Evolutionary conservation across 306 rosid genomes (phyloP).

Genomic region (Vigna trinervia): DNA sequence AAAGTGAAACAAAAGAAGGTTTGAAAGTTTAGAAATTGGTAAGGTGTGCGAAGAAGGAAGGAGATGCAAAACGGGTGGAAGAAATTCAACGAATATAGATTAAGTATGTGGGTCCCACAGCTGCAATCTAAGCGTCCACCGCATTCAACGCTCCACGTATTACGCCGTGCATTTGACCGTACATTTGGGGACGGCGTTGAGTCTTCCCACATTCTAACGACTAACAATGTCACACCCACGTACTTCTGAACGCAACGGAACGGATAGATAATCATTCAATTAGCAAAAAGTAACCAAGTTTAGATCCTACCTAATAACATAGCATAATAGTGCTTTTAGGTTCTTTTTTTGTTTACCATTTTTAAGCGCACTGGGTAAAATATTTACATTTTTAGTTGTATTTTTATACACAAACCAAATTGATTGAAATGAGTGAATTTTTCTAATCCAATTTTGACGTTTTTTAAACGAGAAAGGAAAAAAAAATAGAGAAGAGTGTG

Average conservation of each 20-base stretch:
- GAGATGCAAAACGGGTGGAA: not conserved
- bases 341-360: not conserved
- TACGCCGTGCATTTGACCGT: slow-evolving; percentile 69
- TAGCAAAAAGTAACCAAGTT: not conserved
- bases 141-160: slow-evolving; percentile 74
- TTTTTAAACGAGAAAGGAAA: too few relatives aligned
- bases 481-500: too few relatives aligned
- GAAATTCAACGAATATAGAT: not conserved
- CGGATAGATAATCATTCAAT: not conserved
- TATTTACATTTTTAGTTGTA: too few relatives aligned
- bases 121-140: slow-evolving; percentile 24
- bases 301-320: not conserved
- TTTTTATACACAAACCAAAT: too few relatives aligned
- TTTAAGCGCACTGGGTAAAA: not conserved
- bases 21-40: not conserved
- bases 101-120: slow-evolving; percentile 31
- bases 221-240: not conserved
- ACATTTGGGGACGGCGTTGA: slow-evolving; percentile 36
- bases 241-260: not conserved
- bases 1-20: not conserved
- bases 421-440: too few relatives aligned
- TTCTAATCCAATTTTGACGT: too few relatives aligned
- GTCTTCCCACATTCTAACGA: not conserved
- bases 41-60: not conserved
- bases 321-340: not conserved